These are phyloP conservation scores for Adiantum capillusveneris DNA, from an alignment of 75 land plant genomes.

Conservation along the genomic window DNA sequence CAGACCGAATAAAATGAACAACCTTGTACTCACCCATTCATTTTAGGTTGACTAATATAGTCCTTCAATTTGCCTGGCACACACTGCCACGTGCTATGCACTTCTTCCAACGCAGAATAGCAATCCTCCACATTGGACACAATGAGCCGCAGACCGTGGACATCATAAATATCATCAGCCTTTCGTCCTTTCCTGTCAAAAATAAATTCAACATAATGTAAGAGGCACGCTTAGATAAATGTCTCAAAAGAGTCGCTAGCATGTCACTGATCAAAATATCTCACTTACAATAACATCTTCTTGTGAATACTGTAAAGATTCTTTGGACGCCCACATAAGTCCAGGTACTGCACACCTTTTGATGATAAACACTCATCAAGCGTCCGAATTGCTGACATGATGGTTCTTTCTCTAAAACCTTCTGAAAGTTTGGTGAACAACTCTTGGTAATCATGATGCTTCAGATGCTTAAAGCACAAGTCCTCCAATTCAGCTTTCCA, in stretches of 20 bases:
- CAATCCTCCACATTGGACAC: constrained; percentile 75
- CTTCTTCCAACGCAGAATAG: constrained; percentile 55
- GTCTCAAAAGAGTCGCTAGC: too few species aligned
- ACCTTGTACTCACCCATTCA: constrained; percentile 59
- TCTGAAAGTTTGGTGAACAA: constrained; percentile 60
- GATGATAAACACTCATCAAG: constrained; percentile 52
- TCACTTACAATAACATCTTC: constrained; percentile 78
- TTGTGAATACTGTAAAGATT: constrained; percentile 81
- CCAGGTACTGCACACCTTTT: constrained; percentile 45
- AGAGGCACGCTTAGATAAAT: too few species aligned
- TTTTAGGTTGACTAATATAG: constrained; percentile 76
- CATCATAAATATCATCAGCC: constrained; percentile 91
- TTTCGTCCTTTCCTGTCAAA: constrained; percentile 62
- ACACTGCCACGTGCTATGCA: constrained; percentile 63
- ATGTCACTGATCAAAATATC: too few species aligned
- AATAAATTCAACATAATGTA: constrained; percentile 2
- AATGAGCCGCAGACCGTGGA: constrained; percentile 79
- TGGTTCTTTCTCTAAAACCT: constrained; percentile 59
- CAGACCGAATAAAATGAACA: too few species aligned
- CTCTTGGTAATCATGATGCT: constrained; percentile 54
- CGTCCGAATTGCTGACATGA: constrained; percentile 62
- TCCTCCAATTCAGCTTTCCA: constrained; percentile 97
- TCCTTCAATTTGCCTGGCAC: constrained; percentile 77
- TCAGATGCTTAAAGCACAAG: constrained; percentile 76
- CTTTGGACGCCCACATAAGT: constrained; percentile 75